A percentile compares a stretch with the other conserved stretches of the same genome.
Evolutionary conservation across 805 yeast genomes (phyloP).

Genomic region (Nakazawaea holstii): DNA sequence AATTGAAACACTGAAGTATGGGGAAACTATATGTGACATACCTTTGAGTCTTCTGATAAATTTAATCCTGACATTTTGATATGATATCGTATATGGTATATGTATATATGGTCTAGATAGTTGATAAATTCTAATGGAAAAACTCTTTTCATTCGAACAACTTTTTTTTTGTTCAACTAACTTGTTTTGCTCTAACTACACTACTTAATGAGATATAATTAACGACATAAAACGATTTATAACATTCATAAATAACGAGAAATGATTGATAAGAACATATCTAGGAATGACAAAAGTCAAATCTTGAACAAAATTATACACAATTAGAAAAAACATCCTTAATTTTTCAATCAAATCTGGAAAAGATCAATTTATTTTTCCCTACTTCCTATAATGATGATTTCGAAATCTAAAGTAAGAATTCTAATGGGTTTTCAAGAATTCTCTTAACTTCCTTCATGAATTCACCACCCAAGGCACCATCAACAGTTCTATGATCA

Average conservation of each 20-base stretch:
- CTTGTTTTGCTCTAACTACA: neutral
- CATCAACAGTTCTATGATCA: slow-evolving; percentile 95
- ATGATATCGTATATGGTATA: neutral
- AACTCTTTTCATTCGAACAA: too few species aligned
- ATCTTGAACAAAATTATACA: too few species aligned
- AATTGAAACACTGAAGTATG: too few species aligned
- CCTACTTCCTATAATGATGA: too few species aligned
- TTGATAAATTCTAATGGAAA: too few species aligned
- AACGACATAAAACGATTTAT: too few species aligned
- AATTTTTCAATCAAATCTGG: too few species aligned
- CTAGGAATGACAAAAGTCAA: too few species aligned
- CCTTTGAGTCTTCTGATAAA: slow-evolving; percentile 41
- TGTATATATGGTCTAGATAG: neutral
- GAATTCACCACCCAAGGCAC: slow-evolving; percentile 97
- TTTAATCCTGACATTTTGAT: slow-evolving; percentile 30
- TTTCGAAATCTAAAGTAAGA: slow-evolving; percentile 58
- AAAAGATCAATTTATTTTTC: too few species aligned
- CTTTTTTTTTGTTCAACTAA: too few species aligned
- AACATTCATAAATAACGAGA: too few species aligned
- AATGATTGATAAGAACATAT: too few species aligned
- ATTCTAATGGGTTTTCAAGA: slow-evolving; percentile 93
- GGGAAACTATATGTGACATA: slow-evolving; percentile 12
- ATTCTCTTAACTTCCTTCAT: slow-evolving; percentile 88
- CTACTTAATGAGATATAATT: neutral
- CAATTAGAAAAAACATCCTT: neutral